These are phyloP conservation scores for Penicillium simplicissimum DNA, from an alignment of 495 filamentous ascomycete genomes.

Conservation along the genomic window DNA sequence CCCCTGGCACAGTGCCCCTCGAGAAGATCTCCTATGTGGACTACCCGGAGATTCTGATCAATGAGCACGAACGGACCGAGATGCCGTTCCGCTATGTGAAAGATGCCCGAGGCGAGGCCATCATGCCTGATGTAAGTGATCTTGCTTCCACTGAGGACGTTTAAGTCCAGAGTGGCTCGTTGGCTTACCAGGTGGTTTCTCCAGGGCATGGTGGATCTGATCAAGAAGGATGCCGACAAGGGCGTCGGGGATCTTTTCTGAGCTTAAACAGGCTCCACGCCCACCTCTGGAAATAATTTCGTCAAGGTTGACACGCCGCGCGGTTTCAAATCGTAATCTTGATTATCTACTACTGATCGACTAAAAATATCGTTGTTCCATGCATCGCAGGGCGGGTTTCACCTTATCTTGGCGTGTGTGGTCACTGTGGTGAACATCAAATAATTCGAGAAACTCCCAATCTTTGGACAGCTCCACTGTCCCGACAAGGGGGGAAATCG, in stretches of 20 bases:
- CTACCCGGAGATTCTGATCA: conserved; percentile 83
- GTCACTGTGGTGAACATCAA: neutral
- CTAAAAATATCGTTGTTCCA: neutral
- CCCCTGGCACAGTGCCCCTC: conserved; percentile 59
- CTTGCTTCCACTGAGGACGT: neutral
- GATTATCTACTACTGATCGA: neutral
- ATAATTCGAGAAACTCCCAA: neutral
- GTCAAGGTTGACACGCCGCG: neutral
- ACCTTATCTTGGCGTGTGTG: neutral
- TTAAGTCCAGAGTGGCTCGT: neutral
- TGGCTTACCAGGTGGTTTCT: neutral
- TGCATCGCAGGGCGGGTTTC: neutral
- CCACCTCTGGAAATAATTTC: neutral
- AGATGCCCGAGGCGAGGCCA: conserved; percentile 67
- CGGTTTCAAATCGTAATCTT: conserved; percentile 1
- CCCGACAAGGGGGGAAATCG: neutral
- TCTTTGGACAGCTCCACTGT: neutral
- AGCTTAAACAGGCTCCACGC: neutral
- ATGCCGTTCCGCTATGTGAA: conserved; percentile 98
- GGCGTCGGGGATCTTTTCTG: conserved; percentile 83
- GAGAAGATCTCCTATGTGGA: conserved; percentile 79
- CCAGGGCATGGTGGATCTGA: conserved; percentile 92
- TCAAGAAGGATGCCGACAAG: conserved; percentile 92
- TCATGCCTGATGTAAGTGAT: conserved; percentile 81
- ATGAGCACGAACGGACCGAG: conserved; percentile 86